Conservation (phyloP, 257 asterid genomes). For the Vinca minor region DNA sequence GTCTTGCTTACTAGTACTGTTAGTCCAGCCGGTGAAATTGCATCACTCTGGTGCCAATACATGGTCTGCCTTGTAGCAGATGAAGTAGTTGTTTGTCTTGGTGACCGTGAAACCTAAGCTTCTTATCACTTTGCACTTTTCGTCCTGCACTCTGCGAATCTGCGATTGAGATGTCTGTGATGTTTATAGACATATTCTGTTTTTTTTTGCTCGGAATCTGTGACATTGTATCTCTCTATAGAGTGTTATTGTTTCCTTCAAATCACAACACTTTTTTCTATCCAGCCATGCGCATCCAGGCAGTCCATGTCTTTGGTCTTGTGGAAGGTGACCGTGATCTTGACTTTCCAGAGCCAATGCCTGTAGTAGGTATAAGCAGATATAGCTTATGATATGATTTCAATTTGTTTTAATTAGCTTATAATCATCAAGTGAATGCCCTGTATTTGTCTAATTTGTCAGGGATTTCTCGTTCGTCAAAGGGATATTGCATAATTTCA, state of each 20-base stretch:
- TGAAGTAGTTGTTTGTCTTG: no score
- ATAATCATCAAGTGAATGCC: neutral
- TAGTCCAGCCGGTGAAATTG: neutral
- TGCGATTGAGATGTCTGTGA: neutral
- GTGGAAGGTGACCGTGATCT: slow-evolving; percentile 85
- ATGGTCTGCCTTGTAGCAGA: neutral
- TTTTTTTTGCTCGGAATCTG: neutral
- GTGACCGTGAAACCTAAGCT: no score
- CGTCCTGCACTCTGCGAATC: no score
- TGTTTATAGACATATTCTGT: neutral
- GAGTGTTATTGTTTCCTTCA: neutral
- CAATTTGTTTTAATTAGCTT: neutral
- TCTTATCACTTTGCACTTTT: no score
- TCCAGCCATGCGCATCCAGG: slow-evolving; percentile 99
- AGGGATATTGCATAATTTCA: slow-evolving; percentile 76
- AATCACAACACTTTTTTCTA: slow-evolving; percentile 3
- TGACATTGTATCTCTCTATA: neutral
- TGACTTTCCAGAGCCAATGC: slow-evolving; percentile 98
- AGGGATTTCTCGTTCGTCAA: slow-evolving; percentile 94
- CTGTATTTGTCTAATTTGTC: slow-evolving; percentile 18
- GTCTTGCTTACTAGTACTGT: no score
- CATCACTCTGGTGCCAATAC: neutral
- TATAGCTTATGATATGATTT: neutral
- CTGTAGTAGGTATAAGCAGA: slow-evolving; percentile 61
- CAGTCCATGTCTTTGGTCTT: slow-evolving; percentile 92